Conservation (phyloP, 1,139 yeast genomes). For the Geotrichum histeridarum region DNA sequence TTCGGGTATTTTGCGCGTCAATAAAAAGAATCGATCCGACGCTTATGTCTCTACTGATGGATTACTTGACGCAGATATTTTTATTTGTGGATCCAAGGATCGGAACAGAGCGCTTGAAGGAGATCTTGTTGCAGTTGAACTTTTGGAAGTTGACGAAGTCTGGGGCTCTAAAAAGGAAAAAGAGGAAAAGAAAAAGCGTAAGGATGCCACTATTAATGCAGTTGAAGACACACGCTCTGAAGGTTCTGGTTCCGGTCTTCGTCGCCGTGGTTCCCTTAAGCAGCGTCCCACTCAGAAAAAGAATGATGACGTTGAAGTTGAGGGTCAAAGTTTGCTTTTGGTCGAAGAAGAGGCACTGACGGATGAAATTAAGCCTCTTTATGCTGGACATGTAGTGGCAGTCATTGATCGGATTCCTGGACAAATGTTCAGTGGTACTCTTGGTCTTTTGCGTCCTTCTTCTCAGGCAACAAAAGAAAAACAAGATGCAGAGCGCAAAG, state of each 20-base stretch:
- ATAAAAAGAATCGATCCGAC: constrained; percentile 91
- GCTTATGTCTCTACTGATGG: constrained; percentile 98
- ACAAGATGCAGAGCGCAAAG: constrained; percentile 50
- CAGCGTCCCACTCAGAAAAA: constrained; percentile 98
- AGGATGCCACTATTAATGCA: constrained; percentile 45
- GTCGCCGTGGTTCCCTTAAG: constrained; percentile 84
- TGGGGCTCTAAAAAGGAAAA: constrained; percentile 96
- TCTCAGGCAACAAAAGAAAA: constrained; percentile 87
- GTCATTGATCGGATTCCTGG: constrained; percentile 97
- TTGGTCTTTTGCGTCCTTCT: constrained; percentile 90
- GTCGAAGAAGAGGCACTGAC: constrained; percentile 95
- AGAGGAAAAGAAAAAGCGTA: constrained; percentile 93
- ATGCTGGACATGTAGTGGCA: constrained; percentile 98
- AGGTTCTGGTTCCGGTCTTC: constrained; percentile 45
- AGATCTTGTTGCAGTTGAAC: constrained; percentile 90
- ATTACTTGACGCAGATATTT: constrained; percentile 88
- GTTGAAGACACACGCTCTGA: constrained; percentile 34
- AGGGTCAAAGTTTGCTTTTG: constrained; percentile 85
- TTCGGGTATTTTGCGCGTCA: constrained; percentile 86
- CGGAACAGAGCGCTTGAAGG: constrained; percentile 97
- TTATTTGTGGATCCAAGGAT: constrained; percentile 97
- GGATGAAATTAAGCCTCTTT: constrained; percentile 87
- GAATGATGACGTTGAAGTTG: constrained; percentile 97
- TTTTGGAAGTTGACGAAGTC: constrained; percentile 91
- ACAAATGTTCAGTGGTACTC: constrained; percentile 81